A percentile compares a stretch with the other conserved stretches of the same genome.
Evolutionary conservation across 129 eudicot species (phyloP).

Genomic region (Lactuca sativa): DNA sequence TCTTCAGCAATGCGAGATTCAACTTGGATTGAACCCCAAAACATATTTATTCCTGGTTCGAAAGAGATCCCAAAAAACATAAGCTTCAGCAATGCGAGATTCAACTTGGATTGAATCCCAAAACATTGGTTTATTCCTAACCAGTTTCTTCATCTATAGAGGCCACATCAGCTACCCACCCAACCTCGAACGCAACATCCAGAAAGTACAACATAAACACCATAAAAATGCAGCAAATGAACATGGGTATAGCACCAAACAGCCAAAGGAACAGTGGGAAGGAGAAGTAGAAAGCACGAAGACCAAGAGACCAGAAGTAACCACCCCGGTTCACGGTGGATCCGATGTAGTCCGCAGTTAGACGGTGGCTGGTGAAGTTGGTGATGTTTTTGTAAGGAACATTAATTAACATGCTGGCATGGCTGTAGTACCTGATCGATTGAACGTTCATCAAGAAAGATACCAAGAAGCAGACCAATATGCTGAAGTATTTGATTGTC

Average conservation of each 20-base stretch:
- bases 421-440: conserved; percentile 77
- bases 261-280: conserved; percentile 80
- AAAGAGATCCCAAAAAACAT: not conserved
- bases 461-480: conserved; percentile 66
- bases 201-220: conserved; percentile 60
- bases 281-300: conserved; percentile 73
- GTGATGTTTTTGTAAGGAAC: conserved; percentile 56
- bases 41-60: not conserved
- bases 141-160: conserved; percentile 18
- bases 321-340: conserved; percentile 65
- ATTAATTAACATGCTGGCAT: conserved; percentile 79
- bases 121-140: not conserved
- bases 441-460: conserved; percentile 77
- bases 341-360: conserved; percentile 57
- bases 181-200: conserved; percentile 47
- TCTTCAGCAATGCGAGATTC: not conserved
- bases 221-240: conserved; percentile 48
- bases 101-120: conserved; percentile 26
- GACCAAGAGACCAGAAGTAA: conserved; percentile 77
- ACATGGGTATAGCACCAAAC: conserved; percentile 85
- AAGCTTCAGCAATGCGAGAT: not conserved
- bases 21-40: conserved; percentile 21
- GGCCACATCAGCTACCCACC: conserved; percentile 26
- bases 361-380: conserved; percentile 22
- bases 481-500: conserved; percentile 66